Evolutionary conservation across 2,329 filamentous ascomycete species (phyloP).

Genomic region (Tolypocladium inflatum): DNA sequence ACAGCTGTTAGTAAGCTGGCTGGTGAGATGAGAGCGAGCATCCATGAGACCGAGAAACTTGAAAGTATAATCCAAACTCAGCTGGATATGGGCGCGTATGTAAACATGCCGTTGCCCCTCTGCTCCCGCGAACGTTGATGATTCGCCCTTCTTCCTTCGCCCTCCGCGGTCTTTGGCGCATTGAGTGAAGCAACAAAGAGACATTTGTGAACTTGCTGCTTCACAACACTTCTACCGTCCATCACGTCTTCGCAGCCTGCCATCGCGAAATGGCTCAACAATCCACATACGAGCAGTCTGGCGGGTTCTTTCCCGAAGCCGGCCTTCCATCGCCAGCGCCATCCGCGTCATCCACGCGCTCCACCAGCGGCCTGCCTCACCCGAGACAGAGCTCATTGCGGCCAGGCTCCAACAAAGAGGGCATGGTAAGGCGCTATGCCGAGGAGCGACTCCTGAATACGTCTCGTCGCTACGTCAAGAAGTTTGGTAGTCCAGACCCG

Average conservation of each 20-base stretch:
- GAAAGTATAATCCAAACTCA: not conserved
- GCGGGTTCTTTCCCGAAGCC: conserved; percentile 40
- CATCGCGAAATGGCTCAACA: not conserved
- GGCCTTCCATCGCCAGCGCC: conserved; percentile 46
- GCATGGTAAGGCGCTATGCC: conserved; percentile 47
- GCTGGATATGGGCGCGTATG: not conserved
- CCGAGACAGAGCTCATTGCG: conserved; percentile 42
- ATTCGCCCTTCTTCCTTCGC: not conserved
- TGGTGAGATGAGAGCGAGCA: not conserved
- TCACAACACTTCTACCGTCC: not conserved
- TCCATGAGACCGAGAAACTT: not conserved
- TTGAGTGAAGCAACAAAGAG: not conserved
- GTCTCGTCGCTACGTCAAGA: conserved; percentile 52
- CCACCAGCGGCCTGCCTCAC: conserved; percentile 37
- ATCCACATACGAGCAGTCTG: conserved; percentile 19
- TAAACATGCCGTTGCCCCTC: not conserved
- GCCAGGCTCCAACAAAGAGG: conserved; percentile 50
- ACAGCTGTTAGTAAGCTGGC: not conserved
- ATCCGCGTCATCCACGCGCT: conserved; percentile 33
- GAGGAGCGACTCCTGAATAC: conserved; percentile 43
- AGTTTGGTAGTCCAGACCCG: conserved; percentile 36
- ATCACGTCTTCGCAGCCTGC: not conserved
- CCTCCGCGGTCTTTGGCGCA: not conserved
- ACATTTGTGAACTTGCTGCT: not conserved
- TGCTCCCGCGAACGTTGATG: not conserved